Evolutionary conservation across 257 asterid species (phyloP), one percentile per base, ranked within the genome.

Genomic region (Linaria vulgaris): DNA sequence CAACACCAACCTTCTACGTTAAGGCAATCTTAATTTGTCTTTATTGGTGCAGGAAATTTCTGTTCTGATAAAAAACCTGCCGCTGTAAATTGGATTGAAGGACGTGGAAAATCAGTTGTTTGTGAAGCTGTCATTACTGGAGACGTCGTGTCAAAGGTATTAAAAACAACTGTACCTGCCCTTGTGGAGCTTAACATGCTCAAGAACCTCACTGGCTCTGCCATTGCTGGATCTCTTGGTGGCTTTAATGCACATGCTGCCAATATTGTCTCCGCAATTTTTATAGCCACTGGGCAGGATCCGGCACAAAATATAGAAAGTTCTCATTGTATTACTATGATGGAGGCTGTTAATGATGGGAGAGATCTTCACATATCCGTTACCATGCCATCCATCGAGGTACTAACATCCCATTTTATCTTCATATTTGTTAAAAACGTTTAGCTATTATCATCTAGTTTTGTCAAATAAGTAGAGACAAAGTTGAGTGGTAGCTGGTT

Each of bases 351-450:
- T 53, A 88, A 88, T 59, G 80, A 76, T 49, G 95, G 95, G 66
- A 79, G 76, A 68, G 95, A 88, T 78, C 89, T 91, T 61, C 98
- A 91, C 55, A n/a, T 91, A 16, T 91, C 98, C 5, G 95, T 91
- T 13, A 83, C 98, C 70, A 91, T 91, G 96, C 98, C 98, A 14
- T 91, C 92, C 72, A 86, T 91, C 59, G 98, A 88, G 98, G 98
- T 90, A 87, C 34, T 21, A 27, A 27, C 54, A 58, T 49, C 53
- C 39, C 30, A 43, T 5, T 19, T 10, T 14, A 38, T 21, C 21
- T 59, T 13, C 34, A 45, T 23, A 14, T 24, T n/a, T 41, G 34
- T 53, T 54, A 50, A 25, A 44, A 44, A 2, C 5, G 3, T 27
- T 6, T 0, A 44, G 5, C 0, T 30, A 0, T 4, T 14, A 12